phyloP scores from a whole-genome alignment of 352 stramenopile species.

The Globisporangium perplexum region DNA sequence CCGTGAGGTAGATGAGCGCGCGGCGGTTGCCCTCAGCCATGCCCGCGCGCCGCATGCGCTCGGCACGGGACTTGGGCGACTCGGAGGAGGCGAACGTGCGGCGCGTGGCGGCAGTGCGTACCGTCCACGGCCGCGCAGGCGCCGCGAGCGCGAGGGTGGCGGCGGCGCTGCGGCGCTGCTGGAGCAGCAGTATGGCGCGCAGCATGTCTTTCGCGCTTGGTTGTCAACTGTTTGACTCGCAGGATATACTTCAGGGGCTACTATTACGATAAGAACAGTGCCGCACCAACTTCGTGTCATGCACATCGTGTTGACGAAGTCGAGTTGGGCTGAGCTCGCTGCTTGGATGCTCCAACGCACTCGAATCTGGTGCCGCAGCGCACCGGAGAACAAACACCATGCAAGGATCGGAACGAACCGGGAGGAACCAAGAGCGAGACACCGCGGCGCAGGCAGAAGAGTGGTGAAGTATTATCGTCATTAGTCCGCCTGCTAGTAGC shows the following conservation, averaged over 20 bases:
- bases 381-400: too few species aligned
- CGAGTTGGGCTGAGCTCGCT: background rate
- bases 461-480: slow-evolving; percentile 28
- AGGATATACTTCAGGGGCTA: slow-evolving; percentile 17
- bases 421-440: slow-evolving; percentile 8
- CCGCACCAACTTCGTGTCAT: too few species aligned
- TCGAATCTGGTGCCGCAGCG: too few species aligned
- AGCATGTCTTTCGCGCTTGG: slow-evolving; percentile 11
- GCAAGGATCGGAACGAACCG: background rate
- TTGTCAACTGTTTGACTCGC: background rate
- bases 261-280: background rate
- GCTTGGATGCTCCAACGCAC: too few species aligned
- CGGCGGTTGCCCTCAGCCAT: slow-evolving; percentile 89
- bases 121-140: slow-evolving; percentile 4
- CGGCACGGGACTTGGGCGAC: slow-evolving; percentile 33
- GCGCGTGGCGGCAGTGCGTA: slow-evolving; percentile 8
- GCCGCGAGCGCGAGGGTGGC: background rate
- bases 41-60: slow-evolving; percentile 35
- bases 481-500: slow-evolving; percentile 15
- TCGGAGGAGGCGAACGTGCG: slow-evolving; percentile 38
- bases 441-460: slow-evolving; percentile 21
- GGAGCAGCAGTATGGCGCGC: slow-evolving; percentile 8
- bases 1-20: slow-evolving; percentile 90
- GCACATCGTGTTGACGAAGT: background rate
- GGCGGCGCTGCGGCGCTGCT: background rate